These are phyloP conservation scores for Scheffersomyces spartinae DNA, from an alignment of 805 yeast genomes.

Conservation along the genomic window DNA sequence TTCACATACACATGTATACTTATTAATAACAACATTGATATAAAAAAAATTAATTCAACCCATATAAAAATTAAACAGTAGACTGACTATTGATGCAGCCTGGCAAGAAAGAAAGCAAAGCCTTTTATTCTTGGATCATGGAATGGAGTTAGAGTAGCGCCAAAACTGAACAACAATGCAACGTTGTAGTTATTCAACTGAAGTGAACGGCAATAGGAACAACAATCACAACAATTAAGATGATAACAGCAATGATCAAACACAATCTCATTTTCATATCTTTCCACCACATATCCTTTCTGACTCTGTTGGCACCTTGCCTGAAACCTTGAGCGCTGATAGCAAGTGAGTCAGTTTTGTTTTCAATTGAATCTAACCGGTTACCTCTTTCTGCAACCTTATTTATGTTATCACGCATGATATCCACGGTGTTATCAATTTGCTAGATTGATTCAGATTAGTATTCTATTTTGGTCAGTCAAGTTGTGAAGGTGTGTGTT, in stretches of 20 bases:
- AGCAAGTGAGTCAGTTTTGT: constrained; percentile 86
- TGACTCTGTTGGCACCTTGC: constrained; percentile 92
- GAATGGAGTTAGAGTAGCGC: no score
- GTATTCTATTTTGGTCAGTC: not conserved
- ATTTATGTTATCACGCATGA: constrained; percentile 95
- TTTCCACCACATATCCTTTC: constrained; percentile 99
- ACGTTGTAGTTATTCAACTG: constrained; percentile 23
- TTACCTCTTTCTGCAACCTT: constrained; percentile 94
- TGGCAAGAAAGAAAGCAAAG: no score
- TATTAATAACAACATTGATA: no score
- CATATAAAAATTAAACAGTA: no score
- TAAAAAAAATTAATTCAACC: no score
- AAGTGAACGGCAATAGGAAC: constrained; percentile 93
- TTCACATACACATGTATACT: no score
- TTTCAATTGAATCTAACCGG: constrained; percentile 82
- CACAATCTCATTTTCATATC: constrained; percentile 95
- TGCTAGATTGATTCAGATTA: constrained; percentile 42
- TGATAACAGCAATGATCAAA: constrained; percentile 62
- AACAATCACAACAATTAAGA: constrained; percentile 74
- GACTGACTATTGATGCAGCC: no score
- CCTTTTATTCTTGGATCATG: no score
- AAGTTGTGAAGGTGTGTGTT: not conserved
- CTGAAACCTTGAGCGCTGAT: constrained; percentile 90
- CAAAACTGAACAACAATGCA: no score
- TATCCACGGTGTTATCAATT: constrained; percentile 92